Base-by-base conservation (phyloP, 306 rosid genomes). In the Trichosanthes truncata region DNA sequence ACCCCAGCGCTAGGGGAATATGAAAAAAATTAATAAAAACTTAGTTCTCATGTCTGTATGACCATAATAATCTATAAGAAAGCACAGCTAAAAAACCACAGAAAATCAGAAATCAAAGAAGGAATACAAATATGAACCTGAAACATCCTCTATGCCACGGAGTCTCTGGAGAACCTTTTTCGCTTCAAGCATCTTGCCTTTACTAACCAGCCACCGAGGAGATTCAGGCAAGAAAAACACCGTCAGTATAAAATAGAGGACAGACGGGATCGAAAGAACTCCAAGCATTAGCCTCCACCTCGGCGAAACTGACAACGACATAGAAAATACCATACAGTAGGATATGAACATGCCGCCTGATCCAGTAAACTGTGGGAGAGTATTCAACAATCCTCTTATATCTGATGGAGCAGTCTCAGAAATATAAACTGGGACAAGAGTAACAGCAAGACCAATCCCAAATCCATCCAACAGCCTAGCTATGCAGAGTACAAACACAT, bases 341-440 rank as follows among this genome's bases (percentile, higher is more conserved):
- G 96, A 82, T 49, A 92, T 78, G 65, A 90, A 90, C 97, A 92
- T 89, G 85, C 92, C 97, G 9, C 90, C 93, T 5, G 96, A 92
- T 65, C 96, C 97, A 61, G 81, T 85, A 82, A 92, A 92, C 82
- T 92, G 95, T 5, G 97, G 97, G 84, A 92, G 95, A 49, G 97
- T 92, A 81, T 92, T 92, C 29, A 92, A 82, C 17, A 80, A 81
- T 49, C 97, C 95, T 89, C 97, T 89, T 72, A 85, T 92, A 36
- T 92, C 97, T n/a, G 97, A 82, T 33, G 97, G 97, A 74, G 97
- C 96, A 7, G 93, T 92, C 82, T 92, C 97, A 4, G 97, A 92
- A 77, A 92, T 87, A 73, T 92, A 92, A 25, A 92, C 79, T 0
- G 97, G 97, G 4, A 86, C 80, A 72, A 92, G 95, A 23, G 97